Evolutionary conservation across 192 early-diverging fungal species (phyloP), one percentile per base, ranked within the genome.

Genomic region (Coemansia sp.): DNA sequence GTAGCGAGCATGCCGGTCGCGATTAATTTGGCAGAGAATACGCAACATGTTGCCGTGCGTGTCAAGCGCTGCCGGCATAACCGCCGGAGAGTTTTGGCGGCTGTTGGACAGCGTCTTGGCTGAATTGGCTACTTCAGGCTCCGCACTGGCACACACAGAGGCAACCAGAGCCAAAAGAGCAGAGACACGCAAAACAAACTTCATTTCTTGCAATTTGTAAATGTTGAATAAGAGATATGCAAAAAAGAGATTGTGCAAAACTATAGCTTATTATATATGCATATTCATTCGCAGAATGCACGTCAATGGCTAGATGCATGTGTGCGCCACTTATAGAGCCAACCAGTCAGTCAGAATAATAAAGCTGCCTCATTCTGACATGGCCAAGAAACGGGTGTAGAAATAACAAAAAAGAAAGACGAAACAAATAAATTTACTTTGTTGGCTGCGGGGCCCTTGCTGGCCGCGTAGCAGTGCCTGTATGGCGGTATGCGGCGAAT

Each of bases 1-100:
- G 50, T 66, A 63, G 22, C 75, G 64, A 11, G 33, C 8, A 26
- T 60, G 50, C 11, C 75, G 62, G 56, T 78, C 75, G 35, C 53
- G 58, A 60, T 78, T 78, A 32, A 78, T 17, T 34, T 70, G 65
- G 46, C 75, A 78, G 29, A 72, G 10, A 8, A 78, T 72, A 12
- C 19, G 27, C 19, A 56, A 53, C 24, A 59, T 6, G 52, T 65
- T 59, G 1, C 74, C 74, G 12, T 61, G 67, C 3, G 14, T 24
- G 9, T 37, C 34, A 0, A 46, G 38, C 5, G 36, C 12, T 2
- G 54, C 44, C 0, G 60, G 58, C 14, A 32, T 29, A 3, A 53
- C 9, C 1, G 32, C 52, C 5, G 44, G 44, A 3, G 44, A 22
- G 26, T 14, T 14, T 12, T 26, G 12, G 14, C 44, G 22, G 24